Percentiles rank a stretch among this genome's conserved stretches.
These are phyloP conservation scores for Saccharomycopsis malanga DNA, from an alignment of 805 yeast genomes.

Conservation along the genomic window DNA sequence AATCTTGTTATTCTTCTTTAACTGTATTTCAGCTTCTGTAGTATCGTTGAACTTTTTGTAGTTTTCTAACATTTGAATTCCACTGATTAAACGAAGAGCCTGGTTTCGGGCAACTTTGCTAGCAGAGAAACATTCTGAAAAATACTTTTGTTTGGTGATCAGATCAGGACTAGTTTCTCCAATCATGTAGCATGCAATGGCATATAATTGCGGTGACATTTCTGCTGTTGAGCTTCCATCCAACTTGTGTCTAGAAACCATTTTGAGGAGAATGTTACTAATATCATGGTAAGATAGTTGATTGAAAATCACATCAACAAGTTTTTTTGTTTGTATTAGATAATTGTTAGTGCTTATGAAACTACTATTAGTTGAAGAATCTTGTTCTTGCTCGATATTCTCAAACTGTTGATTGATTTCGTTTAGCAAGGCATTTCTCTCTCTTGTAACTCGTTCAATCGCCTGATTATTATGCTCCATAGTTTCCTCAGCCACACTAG, in stretches of 20 bases:
- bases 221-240: background rate
- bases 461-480: background rate
- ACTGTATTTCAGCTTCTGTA: constrained; percentile 7
- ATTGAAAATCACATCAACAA: constrained; percentile 11
- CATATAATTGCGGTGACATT: constrained; percentile 11
- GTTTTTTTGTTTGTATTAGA: constrained; percentile 2
- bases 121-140: constrained; percentile 9
- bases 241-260: background rate
- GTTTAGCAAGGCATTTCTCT: constrained; percentile 9
- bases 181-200: constrained; percentile 2
- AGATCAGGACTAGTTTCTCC: constrained; percentile 9
- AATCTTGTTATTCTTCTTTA: constrained; percentile 3
- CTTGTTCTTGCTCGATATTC: background rate
- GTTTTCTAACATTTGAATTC: constrained; percentile 9
- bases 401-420: constrained; percentile 3
- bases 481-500: background rate
- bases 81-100: constrained; percentile 9
- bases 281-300: constrained; percentile 8
- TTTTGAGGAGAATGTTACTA: background rate
- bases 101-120: constrained; percentile 11
- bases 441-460: background rate
- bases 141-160: constrained; percentile 6
- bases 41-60: constrained; percentile 13
- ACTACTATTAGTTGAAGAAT: background rate
- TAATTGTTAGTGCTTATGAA: constrained; percentile 2